phyloP scores from a whole-genome alignment of 139 green algal genomes.

The Haematococcus sp. region DNA sequence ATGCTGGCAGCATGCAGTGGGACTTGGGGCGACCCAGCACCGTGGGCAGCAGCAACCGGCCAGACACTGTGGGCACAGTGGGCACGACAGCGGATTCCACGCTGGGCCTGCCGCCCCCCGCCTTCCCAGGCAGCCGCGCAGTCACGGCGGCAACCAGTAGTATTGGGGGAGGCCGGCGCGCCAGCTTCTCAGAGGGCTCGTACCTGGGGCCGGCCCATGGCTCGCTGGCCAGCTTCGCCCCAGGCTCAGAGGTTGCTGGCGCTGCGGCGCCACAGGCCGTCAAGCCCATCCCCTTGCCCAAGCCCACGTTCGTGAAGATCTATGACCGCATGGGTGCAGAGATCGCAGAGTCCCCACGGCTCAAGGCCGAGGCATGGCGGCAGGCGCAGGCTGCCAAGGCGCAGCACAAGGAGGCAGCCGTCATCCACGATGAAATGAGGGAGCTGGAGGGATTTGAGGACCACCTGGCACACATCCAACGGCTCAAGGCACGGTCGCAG shows the following conservation, averaged over 20 bases:
- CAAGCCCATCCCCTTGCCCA: not conserved
- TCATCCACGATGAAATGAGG: not conserved
- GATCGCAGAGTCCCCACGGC: not conserved
- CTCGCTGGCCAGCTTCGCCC: not conserved
- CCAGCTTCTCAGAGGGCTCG: not conserved
- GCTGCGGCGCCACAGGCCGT: not conserved
- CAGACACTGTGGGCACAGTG: too few species aligned
- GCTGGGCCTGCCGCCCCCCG: too few species aligned
- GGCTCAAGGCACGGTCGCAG: not conserved
- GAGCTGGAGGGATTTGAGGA: conserved; percentile 8
- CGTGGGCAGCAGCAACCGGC: too few species aligned
- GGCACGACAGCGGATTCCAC: too few species aligned
- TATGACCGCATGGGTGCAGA: conserved; percentile 5
- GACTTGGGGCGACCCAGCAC: too few species aligned
- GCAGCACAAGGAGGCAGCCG: conserved; percentile 10
- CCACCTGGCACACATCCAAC: not conserved
- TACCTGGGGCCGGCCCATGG: not conserved
- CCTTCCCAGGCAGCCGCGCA: not conserved
- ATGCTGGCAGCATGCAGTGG: not conserved
- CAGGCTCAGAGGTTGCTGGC: not conserved
- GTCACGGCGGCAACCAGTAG: not conserved
- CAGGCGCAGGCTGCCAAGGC: not conserved
- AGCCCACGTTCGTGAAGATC: conserved; percentile 15
- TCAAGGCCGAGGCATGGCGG: not conserved
- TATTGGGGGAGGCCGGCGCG: not conserved